Percentiles rank a stretch among this genome's conserved stretches.
Conservation (phyloP, 2,329 filamentous ascomycete species). For the Myriosclerotinia scirpicola region DNA sequence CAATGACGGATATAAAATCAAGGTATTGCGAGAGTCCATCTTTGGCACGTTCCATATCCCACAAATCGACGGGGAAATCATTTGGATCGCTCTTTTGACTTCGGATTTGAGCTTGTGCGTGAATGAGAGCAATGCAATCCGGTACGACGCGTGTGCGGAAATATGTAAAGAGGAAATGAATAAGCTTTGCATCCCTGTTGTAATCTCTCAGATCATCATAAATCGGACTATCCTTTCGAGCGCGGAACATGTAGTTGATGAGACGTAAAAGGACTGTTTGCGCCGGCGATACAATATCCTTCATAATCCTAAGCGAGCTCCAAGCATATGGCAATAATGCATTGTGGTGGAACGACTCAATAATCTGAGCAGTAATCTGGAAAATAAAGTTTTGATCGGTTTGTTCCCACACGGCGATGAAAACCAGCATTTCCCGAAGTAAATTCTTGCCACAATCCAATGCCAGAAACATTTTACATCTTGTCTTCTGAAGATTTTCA, state of each 20-base stretch:
- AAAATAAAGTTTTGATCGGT: slow-evolving; percentile 92
- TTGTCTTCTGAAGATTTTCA: slow-evolving; percentile 84
- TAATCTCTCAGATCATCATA: slow-evolving; percentile 54
- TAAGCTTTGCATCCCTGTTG: slow-evolving; percentile 58
- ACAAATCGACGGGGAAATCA: slow-evolving; percentile 91
- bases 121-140: slow-evolving; percentile 91
- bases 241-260: slow-evolving; percentile 83
- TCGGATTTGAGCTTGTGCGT: slow-evolving; percentile 86
- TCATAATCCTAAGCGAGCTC: slow-evolving; percentile 85
- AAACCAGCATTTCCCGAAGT: slow-evolving; percentile 86
- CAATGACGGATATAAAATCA: slow-evolving; percentile 87
- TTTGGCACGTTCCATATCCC: slow-evolving; percentile 97
- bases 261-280: slow-evolving; percentile 92
- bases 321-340: slow-evolving; percentile 90
- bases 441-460: slow-evolving; percentile 89
- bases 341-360: slow-evolving; percentile 87
- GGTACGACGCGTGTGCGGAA: slow-evolving; percentile 92
- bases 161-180: slow-evolving; percentile 90
- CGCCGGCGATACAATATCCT: slow-evolving; percentile 93
- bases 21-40: slow-evolving; percentile 93
- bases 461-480: slow-evolving; percentile 85
- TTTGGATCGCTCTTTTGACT: slow-evolving; percentile 71
- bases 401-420: slow-evolving; percentile 96
- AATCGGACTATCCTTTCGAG: slow-evolving; percentile 46
- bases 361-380: slow-evolving; percentile 93